Evolutionary conservation across 495 filamentous ascomycete species (phyloP).

Genomic region (Neurospora sublineolata): DNA sequence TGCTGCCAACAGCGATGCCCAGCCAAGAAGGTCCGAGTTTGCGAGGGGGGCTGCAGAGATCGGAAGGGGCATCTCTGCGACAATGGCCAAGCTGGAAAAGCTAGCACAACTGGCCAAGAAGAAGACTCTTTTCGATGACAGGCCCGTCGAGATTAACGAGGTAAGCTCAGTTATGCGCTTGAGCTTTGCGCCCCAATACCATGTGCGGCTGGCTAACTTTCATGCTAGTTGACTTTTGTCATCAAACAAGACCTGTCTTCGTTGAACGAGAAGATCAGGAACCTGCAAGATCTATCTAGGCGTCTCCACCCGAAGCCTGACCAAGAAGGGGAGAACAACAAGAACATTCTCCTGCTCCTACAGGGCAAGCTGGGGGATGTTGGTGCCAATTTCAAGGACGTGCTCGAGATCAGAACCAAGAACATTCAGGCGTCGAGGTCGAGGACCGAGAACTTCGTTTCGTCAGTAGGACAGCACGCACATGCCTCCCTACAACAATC

Average conservation of each 20-base stretch:
- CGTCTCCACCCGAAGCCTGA: conserved; percentile 66
- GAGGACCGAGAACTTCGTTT: conserved; percentile 91
- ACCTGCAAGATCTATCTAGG: conserved; percentile 55
- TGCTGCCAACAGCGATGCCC: conserved; percentile 53
- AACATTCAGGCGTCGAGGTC: conserved; percentile 92
- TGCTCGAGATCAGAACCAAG: conserved; percentile 91
- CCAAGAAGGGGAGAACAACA: conserved; percentile 93
- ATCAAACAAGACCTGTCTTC: conserved; percentile 95
- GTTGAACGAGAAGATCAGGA: conserved; percentile 76
- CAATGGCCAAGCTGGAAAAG: conserved; percentile 88
- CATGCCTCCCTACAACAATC: conserved; percentile 49
- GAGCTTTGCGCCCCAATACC: neutral
- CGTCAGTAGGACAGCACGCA: conserved; percentile 66
- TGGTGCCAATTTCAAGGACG: conserved; percentile 89
- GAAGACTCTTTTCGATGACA: conserved; percentile 94
- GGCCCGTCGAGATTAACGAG: conserved; percentile 91
- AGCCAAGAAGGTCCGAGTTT: conserved; percentile 58
- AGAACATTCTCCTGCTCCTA: conserved; percentile 87
- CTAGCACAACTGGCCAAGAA: conserved; percentile 90
- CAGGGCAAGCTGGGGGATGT: conserved; percentile 95
- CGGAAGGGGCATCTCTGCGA: conserved; percentile 76
- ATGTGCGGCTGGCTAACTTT: conserved; percentile 7
- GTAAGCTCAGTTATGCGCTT: conserved; percentile 45
- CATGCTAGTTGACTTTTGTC: conserved; percentile 38
- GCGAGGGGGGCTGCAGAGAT: conserved; percentile 82